phyloP scores from a whole-genome alignment of 306 rosid species.

The Prunus mongolica region DNA sequence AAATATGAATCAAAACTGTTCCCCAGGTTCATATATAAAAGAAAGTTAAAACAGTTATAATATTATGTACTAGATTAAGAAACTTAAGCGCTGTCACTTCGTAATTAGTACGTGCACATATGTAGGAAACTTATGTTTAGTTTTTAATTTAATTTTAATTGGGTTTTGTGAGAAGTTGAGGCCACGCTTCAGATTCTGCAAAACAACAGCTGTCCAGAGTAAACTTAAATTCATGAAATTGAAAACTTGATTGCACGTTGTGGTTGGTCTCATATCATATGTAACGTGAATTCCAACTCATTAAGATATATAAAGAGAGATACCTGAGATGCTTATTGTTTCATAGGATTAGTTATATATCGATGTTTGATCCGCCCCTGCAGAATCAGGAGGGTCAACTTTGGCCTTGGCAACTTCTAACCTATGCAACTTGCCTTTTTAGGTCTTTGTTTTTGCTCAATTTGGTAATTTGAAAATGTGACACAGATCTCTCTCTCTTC shows the following conservation, averaged over 20 bases:
- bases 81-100: not conserved
- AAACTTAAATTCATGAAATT: not conserved
- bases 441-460: not conserved
- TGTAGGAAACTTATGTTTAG: no score
- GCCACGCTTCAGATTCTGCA: not conserved
- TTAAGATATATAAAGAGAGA: not conserved
- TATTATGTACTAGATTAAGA: not conserved
- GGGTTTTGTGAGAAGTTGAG: not conserved
- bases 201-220: not conserved
- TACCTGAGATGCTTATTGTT: not conserved
- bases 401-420: not conserved
- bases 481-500: not conserved
- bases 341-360: not conserved
- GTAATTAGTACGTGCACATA: not conserved
- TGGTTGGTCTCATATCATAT: not conserved
- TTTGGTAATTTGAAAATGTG: not conserved
- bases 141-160: not conserved
- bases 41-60: not conserved
- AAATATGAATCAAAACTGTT: not conserved
- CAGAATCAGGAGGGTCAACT: not conserved
- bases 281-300: slow-evolving; percentile 19
- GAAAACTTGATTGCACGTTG: not conserved
- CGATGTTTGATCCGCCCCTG: not conserved
- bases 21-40: not conserved
- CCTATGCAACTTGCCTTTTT: not conserved